Evolutionary conservation across 306 rosid genomes (phyloP).

Genomic region (Fagus sylvatica): DNA sequence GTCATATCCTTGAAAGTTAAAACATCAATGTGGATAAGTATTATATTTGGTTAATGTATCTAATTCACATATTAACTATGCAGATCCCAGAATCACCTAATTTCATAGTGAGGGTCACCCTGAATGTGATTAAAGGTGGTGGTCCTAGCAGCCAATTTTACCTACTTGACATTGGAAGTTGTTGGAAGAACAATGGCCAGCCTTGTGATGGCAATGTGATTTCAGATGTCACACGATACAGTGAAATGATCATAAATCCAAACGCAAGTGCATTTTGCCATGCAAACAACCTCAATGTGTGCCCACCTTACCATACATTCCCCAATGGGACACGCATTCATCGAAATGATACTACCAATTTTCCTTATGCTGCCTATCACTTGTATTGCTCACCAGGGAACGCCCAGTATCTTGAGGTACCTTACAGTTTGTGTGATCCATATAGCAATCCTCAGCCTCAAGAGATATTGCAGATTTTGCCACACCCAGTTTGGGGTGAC

Average conservation of each 20-base stretch:
- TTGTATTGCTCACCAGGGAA: constrained; percentile 55
- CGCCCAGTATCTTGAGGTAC: constrained; percentile 43
- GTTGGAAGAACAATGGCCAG: constrained; percentile 78
- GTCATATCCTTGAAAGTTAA: neutral
- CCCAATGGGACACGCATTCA: constrained; percentile 46
- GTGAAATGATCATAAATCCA: constrained; percentile 81
- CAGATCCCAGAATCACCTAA: constrained; percentile 75
- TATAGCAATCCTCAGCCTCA: constrained; percentile 71
- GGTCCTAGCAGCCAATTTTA: constrained; percentile 66
- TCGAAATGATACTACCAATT: constrained; percentile 36
- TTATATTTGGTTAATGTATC: neutral
- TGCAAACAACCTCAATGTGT: constrained; percentile 26
- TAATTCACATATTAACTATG: neutral
- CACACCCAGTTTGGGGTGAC: constrained; percentile 62
- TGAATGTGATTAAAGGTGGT: constrained; percentile 47
- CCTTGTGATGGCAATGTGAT: constrained; percentile 71
- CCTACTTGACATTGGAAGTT: constrained; percentile 75
- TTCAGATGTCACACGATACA: constrained; percentile 67
- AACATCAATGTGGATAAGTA: neutral
- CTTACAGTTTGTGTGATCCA: constrained; percentile 45
- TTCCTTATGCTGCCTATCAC: constrained; percentile 64
- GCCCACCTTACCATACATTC: constrained; percentile 67
- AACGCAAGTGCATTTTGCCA: constrained; percentile 38
- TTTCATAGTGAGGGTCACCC: constrained; percentile 48
- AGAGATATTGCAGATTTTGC: constrained; percentile 64